These are phyloP conservation scores for Avena sativa DNA, from an alignment of 176 grass and related monocot species.

Conservation along the genomic window DNA sequence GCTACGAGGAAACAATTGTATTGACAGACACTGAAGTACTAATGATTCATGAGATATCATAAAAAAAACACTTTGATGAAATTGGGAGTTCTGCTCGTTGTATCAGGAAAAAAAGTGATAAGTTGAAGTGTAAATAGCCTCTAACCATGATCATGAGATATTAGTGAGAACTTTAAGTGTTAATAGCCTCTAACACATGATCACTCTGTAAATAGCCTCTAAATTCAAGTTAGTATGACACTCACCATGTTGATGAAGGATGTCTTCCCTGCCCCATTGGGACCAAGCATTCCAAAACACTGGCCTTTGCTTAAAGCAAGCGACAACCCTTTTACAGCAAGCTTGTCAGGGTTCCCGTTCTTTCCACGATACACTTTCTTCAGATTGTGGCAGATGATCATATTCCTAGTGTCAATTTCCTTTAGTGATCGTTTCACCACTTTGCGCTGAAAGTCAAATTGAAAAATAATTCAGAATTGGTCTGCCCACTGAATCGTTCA, in stretches of 20 bases:
- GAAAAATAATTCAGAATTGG: conserved; percentile 5
- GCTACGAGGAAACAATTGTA: neutral
- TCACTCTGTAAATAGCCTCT: too few relatives aligned
- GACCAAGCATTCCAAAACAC: conserved; percentile 79
- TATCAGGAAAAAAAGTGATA: too few relatives aligned
- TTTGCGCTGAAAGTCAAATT: conserved; percentile 47
- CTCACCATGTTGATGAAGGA: conserved; percentile 71
- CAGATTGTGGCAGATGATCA: conserved; percentile 67
- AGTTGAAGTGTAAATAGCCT: too few relatives aligned
- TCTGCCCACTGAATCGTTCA: neutral
- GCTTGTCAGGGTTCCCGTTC: conserved; percentile 65
- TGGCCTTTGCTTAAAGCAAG: conserved; percentile 65
- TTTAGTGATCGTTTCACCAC: conserved; percentile 47
- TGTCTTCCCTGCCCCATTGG: conserved; percentile 75
- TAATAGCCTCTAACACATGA: neutral
- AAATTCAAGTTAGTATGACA: neutral
- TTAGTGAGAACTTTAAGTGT: neutral
- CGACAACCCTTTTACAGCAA: conserved; percentile 60
- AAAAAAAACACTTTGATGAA: too few relatives aligned
- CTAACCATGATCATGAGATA: neutral
- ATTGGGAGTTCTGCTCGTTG: too few relatives aligned
- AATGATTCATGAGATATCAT: neutral
- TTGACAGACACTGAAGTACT: neutral
- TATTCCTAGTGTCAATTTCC: conserved; percentile 46
- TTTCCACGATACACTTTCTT: conserved; percentile 68